These are phyloP conservation scores for Lomentospora prolificans DNA, from an alignment of 2,329 filamentous ascomycete species.

Conservation along the genomic window DNA sequence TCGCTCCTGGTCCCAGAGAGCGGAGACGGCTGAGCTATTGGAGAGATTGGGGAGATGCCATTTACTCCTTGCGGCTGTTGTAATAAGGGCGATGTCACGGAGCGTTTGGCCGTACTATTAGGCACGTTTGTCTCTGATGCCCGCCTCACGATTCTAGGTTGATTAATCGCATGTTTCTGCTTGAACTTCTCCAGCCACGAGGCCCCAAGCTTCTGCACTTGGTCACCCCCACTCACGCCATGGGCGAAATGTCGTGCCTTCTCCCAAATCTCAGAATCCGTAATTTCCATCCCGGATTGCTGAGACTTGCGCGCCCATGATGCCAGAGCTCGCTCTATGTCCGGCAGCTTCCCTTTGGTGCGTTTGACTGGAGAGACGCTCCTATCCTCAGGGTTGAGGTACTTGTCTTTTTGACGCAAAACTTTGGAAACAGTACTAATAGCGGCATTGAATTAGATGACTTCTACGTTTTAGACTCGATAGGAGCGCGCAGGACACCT, in stretches of 20 bases:
- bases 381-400: slow-evolving; percentile 72
- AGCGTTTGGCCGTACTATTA: slow-evolving; percentile 37
- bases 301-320: slow-evolving; percentile 81
- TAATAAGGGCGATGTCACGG: slow-evolving; percentile 31
- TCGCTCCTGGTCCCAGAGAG: slow-evolving; percentile 61
- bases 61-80: slow-evolving; percentile 33
- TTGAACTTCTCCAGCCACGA: slow-evolving; percentile 95
- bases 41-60: slow-evolving; percentile 64
- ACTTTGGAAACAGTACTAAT: slow-evolving; percentile 98
- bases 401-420: slow-evolving; percentile 87
- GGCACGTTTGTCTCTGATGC: slow-evolving; percentile 63
- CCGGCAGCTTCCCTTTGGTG: slow-evolving; percentile 72
- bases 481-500: slow-evolving; percentile 14
- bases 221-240: slow-evolving; percentile 49
- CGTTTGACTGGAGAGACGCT: slow-evolving; percentile 72
- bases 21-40: slow-evolving; percentile 55
- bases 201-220: slow-evolving; percentile 59
- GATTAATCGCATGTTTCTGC: slow-evolving; percentile 61
- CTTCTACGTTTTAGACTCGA: not conserved
- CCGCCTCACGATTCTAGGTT: slow-evolving; percentile 40
- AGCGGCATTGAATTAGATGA: slow-evolving; percentile 2
- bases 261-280: slow-evolving; percentile 73
- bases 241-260: slow-evolving; percentile 75
- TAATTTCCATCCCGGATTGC: slow-evolving; percentile 62
- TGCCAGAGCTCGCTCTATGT: slow-evolving; percentile 82